phyloP scores from a whole-genome alignment of 805 yeast species.

The Metschnikowia continentalis region DNA sequence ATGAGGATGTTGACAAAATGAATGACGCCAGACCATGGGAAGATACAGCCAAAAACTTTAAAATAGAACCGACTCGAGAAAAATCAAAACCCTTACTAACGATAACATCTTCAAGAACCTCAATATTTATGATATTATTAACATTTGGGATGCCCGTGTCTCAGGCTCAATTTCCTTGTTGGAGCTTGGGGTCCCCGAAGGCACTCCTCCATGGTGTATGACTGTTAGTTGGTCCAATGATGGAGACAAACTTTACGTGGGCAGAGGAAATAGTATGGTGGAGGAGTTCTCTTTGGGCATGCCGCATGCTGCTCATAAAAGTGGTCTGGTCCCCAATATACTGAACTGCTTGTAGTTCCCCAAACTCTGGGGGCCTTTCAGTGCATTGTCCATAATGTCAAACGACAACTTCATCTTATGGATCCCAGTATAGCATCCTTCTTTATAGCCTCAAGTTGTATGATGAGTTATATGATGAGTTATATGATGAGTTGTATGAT shows the following conservation, averaged over 20 bases:
- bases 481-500: too few relatives aligned
- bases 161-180: conserved; percentile 35
- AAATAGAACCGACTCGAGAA: conserved; percentile 12
- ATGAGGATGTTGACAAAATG: conserved; percentile 29
- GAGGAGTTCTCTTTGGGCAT: conserved; percentile 68
- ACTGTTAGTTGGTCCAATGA: conserved; percentile 82
- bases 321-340: conserved; percentile 41
- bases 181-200: conserved; percentile 51
- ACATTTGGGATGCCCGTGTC: conserved; percentile 75
- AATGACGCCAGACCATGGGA: background rate
- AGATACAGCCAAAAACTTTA: conserved; percentile 11
- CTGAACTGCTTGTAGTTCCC: conserved; percentile 70
- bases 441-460: conserved; percentile 73
- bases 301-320: conserved; percentile 36
- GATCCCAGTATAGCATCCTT: conserved; percentile 85
- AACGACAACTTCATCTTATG: conserved; percentile 78
- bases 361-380: conserved; percentile 83
- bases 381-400: conserved; percentile 75
- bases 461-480: too few relatives aligned
- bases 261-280: conserved; percentile 83
- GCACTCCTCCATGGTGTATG: conserved; percentile 92
- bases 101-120: conserved; percentile 68
- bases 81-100: conserved; percentile 25
- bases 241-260: conserved; percentile 77
- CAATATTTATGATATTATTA: conserved; percentile 75